Evolutionary conservation across 768 basidiomycete species (phyloP).

Genomic region (Coprinopsis cinerea): DNA sequence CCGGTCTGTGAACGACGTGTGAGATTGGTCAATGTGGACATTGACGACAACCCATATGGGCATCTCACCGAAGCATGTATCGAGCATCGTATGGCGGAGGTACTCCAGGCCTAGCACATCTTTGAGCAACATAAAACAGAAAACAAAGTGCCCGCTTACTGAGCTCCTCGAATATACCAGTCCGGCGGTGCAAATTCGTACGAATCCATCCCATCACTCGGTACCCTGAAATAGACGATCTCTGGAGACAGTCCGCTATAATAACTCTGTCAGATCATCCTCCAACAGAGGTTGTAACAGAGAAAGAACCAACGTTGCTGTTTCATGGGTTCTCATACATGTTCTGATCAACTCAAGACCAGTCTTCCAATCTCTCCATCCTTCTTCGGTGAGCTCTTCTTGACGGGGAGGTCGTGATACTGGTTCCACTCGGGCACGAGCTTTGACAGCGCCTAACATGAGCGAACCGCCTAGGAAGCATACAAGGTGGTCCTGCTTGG

Average conservation of each 20-base stretch:
- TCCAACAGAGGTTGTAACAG: background rate
- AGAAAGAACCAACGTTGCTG: conserved; percentile 56
- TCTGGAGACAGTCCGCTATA: conserved; percentile 85
- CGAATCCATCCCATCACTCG: conserved; percentile 44
- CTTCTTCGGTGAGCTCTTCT: conserved; percentile 51
- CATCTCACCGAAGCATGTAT: conserved; percentile 90
- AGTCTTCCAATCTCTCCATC: conserved; percentile 75
- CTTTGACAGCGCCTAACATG: conserved; percentile 77
- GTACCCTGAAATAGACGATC: conserved; percentile 76
- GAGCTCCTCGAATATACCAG: conserved; percentile 87
- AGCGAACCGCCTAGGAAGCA: conserved; percentile 93
- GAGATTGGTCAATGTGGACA: background rate
- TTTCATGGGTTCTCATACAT: conserved; percentile 81
- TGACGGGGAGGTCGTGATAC: conserved; percentile 64
- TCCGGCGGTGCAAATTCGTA: conserved; percentile 41
- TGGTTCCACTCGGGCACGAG: conserved; percentile 40
- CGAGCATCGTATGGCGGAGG: conserved; percentile 72
- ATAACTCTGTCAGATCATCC: background rate
- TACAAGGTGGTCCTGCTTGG: conserved; percentile 94
- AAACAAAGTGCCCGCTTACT: conserved; percentile 32
- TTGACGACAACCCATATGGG: conserved; percentile 14
- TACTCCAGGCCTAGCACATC: conserved; percentile 19
- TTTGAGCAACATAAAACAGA: background rate
- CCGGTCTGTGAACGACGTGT: conserved; percentile 42
- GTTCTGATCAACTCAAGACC: conserved; percentile 82